phyloP scores from a whole-genome alignment of 2,329 filamentous ascomycete species.

The Aspergillus fischeri region DNA sequence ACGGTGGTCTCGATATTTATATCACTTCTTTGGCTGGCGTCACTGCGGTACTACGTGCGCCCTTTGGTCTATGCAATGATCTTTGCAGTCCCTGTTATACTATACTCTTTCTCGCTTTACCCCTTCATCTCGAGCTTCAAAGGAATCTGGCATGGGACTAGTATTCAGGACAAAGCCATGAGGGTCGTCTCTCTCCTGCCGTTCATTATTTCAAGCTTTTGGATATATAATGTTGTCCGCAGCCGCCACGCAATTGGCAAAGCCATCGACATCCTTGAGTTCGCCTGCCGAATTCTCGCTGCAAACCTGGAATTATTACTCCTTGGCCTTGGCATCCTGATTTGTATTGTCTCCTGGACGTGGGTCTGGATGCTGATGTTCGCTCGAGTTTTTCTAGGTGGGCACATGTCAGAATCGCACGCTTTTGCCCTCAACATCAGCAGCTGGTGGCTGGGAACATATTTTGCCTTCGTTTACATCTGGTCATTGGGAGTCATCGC shows the following conservation, averaged over 20 bases:
- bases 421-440: slow-evolving; percentile 80
- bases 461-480: slow-evolving; percentile 89
- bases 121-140: slow-evolving; percentile 87
- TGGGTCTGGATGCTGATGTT: slow-evolving; percentile 98
- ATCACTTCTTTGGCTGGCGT: slow-evolving; percentile 83
- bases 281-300: slow-evolving; percentile 80
- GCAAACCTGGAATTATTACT: slow-evolving; percentile 78
- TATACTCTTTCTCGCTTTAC: slow-evolving; percentile 87
- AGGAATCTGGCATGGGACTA: slow-evolving; percentile 67
- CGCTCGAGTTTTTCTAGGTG: slow-evolving; percentile 89
- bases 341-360: slow-evolving; percentile 77
- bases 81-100: slow-evolving; percentile 76
- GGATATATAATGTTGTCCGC: slow-evolving; percentile 78
- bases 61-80: slow-evolving; percentile 77
- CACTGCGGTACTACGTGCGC: slow-evolving; percentile 81
- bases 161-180: slow-evolving; percentile 85
- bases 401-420: slow-evolving; percentile 61
- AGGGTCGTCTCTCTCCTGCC: slow-evolving; percentile 80
- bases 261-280: slow-evolving; percentile 85
- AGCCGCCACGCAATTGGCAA: slow-evolving; percentile 76
- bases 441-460: slow-evolving; percentile 92
- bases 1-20: slow-evolving; percentile 86
- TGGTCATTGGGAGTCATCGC: slow-evolving; percentile 89
- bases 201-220: slow-evolving; percentile 66
- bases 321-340: slow-evolving; percentile 76